Percentiles rank a stretch among this genome's conserved stretches.
Conservation (phyloP, 768 basidiomycete species). For the Pisolithus tinctorius region DNA sequence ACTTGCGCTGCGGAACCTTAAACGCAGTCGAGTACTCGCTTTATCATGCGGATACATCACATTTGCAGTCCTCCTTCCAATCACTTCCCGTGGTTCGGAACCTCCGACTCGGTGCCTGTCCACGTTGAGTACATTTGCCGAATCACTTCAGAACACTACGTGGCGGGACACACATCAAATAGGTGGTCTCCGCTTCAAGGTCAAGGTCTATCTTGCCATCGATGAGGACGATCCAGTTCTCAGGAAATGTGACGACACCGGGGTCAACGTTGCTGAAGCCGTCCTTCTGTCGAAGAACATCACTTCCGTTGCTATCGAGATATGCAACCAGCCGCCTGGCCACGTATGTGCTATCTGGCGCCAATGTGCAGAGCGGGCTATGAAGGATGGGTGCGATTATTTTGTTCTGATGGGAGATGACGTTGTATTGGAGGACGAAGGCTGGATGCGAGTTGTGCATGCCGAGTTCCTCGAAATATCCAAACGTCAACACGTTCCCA, state of each 20-base stretch:
- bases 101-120: conserved; percentile 33
- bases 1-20: conserved; percentile 17
- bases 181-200: conserved; percentile 26
- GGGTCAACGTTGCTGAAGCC: conserved; percentile 28
- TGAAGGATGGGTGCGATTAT: conserved; percentile 42
- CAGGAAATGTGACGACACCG: conserved; percentile 7
- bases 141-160: conserved; percentile 41
- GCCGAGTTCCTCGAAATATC: conserved; percentile 33
- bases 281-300: conserved; percentile 34
- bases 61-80: conserved; percentile 51
- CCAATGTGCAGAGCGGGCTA: conserved; percentile 42
- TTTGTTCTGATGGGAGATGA: conserved; percentile 52
- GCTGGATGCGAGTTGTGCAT: conserved; percentile 44
- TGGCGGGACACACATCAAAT: conserved; percentile 32
- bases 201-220: conserved; percentile 47
- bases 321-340: conserved; percentile 36
- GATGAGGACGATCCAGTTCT: conserved; percentile 44
- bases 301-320: conserved; percentile 28
- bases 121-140: conserved; percentile 36
- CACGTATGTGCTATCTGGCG: conserved; percentile 51
- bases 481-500: conserved; percentile 22
- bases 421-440: conserved; percentile 40
- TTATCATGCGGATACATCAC: conserved; percentile 28
- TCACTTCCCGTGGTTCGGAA: conserved; percentile 43
- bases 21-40: conserved; percentile 33